Conservation (phyloP, 768 basidiomycete species). For the Tricholoma sp. region DNA sequence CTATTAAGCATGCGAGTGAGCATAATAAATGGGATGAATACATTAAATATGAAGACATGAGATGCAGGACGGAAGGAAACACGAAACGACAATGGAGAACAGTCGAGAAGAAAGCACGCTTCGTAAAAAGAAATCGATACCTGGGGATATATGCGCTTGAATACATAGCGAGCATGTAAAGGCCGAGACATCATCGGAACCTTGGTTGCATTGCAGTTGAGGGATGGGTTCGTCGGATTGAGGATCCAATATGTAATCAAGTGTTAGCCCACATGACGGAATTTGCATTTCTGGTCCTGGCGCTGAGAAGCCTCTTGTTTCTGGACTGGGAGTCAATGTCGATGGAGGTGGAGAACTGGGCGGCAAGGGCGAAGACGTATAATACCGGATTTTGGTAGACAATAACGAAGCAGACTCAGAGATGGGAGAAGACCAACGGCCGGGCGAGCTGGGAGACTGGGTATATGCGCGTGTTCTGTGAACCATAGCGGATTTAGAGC, state of each 20-base stretch:
- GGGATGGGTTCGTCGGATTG: neutral
- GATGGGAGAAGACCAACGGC: neutral
- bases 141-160: neutral
- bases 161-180: neutral
- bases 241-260: neutral
- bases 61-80: neutral
- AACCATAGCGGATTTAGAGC: neutral
- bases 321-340: neutral
- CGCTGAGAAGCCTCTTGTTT: neutral
- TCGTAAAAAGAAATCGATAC: neutral
- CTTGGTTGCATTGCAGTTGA: neutral
- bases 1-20: neutral
- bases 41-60: neutral
- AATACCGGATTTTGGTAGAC: neutral
- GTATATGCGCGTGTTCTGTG: neutral
- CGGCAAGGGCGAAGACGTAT: neutral
- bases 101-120: neutral
- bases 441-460: neutral
- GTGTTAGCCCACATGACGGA: neutral
- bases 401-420: neutral
- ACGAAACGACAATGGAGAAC: no score
- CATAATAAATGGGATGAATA: neutral
- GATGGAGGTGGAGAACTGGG: neutral
- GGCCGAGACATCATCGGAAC: neutral
- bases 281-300: neutral